Evolutionary conservation across 805 yeast genomes (phyloP), one percentile per base, ranked within the genome.

Genomic region (Candida andamanensis): DNA sequence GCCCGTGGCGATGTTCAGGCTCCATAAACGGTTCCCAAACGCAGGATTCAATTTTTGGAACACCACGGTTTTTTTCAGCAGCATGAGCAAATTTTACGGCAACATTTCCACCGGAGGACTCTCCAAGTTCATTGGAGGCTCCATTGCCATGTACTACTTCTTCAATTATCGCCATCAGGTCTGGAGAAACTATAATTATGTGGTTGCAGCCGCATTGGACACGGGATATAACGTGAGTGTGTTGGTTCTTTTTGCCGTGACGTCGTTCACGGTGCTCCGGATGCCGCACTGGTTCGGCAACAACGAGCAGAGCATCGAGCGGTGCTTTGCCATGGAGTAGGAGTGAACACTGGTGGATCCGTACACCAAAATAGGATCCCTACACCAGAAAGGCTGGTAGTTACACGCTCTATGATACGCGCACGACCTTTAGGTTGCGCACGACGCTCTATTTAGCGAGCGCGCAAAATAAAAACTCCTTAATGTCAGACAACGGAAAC

Each of bases 201-300:
- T 69, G 10, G 42, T 68, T 16, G 76, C 76, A 1, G 76, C 76
- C 2, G 74, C 75, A 0, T 58, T 67, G 39, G 76, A 70, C 38
- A 67, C 75, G 0, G 76, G 75, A 4, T 68, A 60, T 47, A 70
- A 69, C 38, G 43, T 71, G 26, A 54, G 72, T 3, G 53, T 63
- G 25, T 39, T 70, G 15, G 39, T 57, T 16, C 52, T 71, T 8
- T 70, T 71, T 42, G 30, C 63, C 8, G 33, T 62, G 15, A 54
- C 59, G 13, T 49, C 67, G 1, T 44, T 45, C 1, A 42, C 37
- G 9, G 39, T 34, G 0, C 26, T 50, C 3, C 41, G 36, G 6
- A 58, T 60, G 50, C 73, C 74, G 1, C 24, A 51, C 30, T 71
- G 76, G 76, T 71, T 71, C 67, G 76, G 76, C 6, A 71, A 71